Conservation (phyloP, 768 basidiomycete genomes). For the Fibroporia radiculosa region DNA sequence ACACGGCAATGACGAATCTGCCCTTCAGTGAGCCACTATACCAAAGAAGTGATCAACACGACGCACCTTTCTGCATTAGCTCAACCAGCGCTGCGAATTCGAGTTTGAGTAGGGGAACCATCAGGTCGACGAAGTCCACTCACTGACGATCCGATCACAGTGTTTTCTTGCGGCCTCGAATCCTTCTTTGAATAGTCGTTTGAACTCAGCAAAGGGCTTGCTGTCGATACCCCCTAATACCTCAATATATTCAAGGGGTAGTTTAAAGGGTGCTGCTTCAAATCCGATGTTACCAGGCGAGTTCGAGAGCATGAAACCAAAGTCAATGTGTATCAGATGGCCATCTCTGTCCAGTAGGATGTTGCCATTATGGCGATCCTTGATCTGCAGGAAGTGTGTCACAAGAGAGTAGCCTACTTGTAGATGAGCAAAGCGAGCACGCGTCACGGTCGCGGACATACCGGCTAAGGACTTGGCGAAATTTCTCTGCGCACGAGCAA, state of each 20-base stretch:
- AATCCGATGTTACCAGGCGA: conserved; percentile 97
- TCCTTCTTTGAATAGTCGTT: conserved; percentile 80
- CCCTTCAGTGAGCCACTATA: no score
- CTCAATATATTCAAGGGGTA: conserved; percentile 92
- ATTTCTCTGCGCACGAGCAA: conserved; percentile 83
- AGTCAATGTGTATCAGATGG: conserved; percentile 94
- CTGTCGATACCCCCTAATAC: conserved; percentile 83
- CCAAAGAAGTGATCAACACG: no score
- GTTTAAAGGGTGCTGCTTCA: conserved; percentile 98
- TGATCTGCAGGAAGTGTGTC: conserved; percentile 95
- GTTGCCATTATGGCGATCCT: conserved; percentile 98
- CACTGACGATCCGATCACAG: conserved; percentile 91
- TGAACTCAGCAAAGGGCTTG: conserved; percentile 77
- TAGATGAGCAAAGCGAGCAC: background rate
- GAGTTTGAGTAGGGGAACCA: background rate
- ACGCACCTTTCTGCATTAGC: conserved; percentile 90
- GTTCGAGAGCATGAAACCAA: conserved; percentile 96
- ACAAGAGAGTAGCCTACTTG: conserved; percentile 81
- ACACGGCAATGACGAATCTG: conserved; percentile 87
- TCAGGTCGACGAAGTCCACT: conserved; percentile 19
- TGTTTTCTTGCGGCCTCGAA: conserved; percentile 94
- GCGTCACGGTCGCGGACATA: conserved; percentile 21
- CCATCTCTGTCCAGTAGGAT: conserved; percentile 94
- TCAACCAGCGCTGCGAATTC: conserved; percentile 71
- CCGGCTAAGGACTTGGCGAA: conserved; percentile 91